Percentiles rank a stretch among this genome's conserved stretches.
These are phyloP conservation scores for Friedmanniomyces simplex DNA, from an alignment of 495 filamentous ascomycete species.

Conservation along the genomic window DNA sequence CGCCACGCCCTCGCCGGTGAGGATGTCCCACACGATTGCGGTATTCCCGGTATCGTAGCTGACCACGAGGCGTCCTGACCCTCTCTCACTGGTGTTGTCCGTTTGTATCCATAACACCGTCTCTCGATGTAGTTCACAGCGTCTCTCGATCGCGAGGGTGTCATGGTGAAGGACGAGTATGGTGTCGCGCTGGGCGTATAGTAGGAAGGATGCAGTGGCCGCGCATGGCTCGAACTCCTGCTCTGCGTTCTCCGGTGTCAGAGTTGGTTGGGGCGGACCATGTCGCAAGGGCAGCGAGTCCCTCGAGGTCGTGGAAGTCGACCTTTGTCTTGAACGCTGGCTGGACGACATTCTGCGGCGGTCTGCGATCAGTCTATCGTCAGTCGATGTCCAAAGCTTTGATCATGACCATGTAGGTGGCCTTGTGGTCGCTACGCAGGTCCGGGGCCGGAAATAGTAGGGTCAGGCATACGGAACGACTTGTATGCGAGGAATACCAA, in stretches of 20 bases:
- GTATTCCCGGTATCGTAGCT: constrained; percentile 88
- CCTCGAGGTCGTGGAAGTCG: constrained; percentile 34
- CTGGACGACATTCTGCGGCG: constrained; percentile 38
- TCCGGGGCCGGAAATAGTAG: constrained; percentile 16
- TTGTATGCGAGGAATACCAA: constrained; percentile 2
- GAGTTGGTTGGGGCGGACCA: constrained; percentile 31
- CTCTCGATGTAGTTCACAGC: constrained; percentile 76
- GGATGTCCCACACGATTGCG: constrained; percentile 92
- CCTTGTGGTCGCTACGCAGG: constrained; percentile 7
- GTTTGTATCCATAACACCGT: constrained; percentile 73
- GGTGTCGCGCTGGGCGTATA: constrained; percentile 70
- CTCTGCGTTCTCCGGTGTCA: constrained; percentile 44
- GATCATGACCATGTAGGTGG: constrained; percentile 5
- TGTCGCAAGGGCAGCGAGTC: background rate
- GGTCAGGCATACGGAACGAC: constrained; percentile 13
- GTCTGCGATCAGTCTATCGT: constrained; percentile 5
- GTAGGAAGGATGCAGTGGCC: constrained; percentile 74
- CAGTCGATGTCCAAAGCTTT: constrained; percentile 5
- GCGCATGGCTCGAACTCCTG: constrained; percentile 71
- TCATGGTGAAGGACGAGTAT: constrained; percentile 84
- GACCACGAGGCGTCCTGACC: constrained; percentile 74
- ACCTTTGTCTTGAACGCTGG: constrained; percentile 47
- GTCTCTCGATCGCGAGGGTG: constrained; percentile 76
- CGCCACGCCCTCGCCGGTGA: constrained; percentile 82
- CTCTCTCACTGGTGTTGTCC: constrained; percentile 85